Conservation (phyloP, 768 basidiomycete species). For the Termitomyces sp. region DNA sequence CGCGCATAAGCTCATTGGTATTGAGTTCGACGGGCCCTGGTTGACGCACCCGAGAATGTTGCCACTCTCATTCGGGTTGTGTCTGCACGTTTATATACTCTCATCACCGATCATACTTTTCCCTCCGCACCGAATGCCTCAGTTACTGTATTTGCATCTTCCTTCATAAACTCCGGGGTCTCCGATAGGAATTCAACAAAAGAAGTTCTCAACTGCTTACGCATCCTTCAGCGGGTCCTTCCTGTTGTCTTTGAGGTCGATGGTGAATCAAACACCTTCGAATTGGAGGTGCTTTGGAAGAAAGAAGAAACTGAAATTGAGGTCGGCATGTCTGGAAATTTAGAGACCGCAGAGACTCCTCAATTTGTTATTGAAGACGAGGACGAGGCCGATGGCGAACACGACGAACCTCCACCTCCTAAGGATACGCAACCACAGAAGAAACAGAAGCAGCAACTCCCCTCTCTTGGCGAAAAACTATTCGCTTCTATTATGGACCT, state of each 20-base stretch:
- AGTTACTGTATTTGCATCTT: slow-evolving; percentile 61
- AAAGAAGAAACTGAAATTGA: slow-evolving; percentile 43
- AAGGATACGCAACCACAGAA: slow-evolving; percentile 27
- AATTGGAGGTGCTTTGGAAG: slow-evolving; percentile 81
- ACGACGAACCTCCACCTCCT: slow-evolving; percentile 8
- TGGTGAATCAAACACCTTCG: slow-evolving; percentile 66
- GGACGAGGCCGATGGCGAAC: slow-evolving; percentile 18
- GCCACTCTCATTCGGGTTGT: slow-evolving; percentile 74
- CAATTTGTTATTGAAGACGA: slow-evolving; percentile 92
- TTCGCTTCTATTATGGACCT: slow-evolving; percentile 80
- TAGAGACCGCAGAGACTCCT: slow-evolving; percentile 23
- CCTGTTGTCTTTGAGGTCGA: slow-evolving; percentile 86
- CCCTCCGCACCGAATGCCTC: slow-evolving; percentile 52
- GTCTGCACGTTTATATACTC: slow-evolving; percentile 62
- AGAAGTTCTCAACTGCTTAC: slow-evolving; percentile 88
- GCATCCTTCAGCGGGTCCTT: slow-evolving; percentile 82
- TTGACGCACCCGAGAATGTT: slow-evolving; percentile 82
- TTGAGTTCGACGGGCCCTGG: slow-evolving; percentile 75
- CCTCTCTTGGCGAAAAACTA: slow-evolving; percentile 77
- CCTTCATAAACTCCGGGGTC: slow-evolving; percentile 57
- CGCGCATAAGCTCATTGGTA: slow-evolving; percentile 8
- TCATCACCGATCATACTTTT: slow-evolving; percentile 77
- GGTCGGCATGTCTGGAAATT: slow-evolving; percentile 13
- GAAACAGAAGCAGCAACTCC: slow-evolving; percentile 39
- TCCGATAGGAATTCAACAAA: slow-evolving; percentile 68